phyloP scores from a whole-genome alignment of 2,329 filamentous ascomycete species.

The Ophiognomonia clavigignenti-juglandacearum region DNA sequence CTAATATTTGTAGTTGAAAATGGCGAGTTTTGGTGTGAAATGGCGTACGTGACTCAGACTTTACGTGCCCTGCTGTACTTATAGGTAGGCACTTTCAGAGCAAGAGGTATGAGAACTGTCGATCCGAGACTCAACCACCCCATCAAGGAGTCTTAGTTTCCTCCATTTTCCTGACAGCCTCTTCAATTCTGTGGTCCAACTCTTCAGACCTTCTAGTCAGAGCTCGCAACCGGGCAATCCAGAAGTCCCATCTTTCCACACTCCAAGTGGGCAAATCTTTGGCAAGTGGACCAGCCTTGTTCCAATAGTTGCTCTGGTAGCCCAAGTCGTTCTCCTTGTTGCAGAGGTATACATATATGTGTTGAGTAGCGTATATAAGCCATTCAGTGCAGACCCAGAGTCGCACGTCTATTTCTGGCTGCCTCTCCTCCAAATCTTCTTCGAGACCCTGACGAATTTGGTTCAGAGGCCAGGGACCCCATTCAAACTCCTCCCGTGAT shows the following conservation, averaged over 20 bases:
- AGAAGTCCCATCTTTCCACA: background rate
- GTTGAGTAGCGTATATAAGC: background rate
- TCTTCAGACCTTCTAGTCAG: background rate
- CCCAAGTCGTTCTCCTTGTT: background rate
- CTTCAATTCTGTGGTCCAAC: background rate
- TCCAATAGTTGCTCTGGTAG: background rate
- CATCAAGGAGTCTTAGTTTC: too few relatives aligned
- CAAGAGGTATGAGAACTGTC: too few relatives aligned
- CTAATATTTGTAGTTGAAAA: too few relatives aligned
- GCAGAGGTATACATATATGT: background rate
- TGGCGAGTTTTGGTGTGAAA: too few relatives aligned
- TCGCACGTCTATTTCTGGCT: background rate
- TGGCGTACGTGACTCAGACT: too few relatives aligned
- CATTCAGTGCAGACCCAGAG: background rate
- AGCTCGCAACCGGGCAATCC: background rate
- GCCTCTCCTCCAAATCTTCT: background rate
- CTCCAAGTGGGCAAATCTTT: background rate
- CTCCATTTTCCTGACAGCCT: too few relatives aligned
- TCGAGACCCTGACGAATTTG: background rate
- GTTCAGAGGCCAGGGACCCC: background rate
- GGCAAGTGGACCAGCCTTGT: background rate
- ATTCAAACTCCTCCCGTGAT: background rate
- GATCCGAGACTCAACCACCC: too few relatives aligned
- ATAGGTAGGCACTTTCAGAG: too few relatives aligned
- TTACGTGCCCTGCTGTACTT: too few relatives aligned